These are phyloP conservation scores for Populus euphratica DNA, from an alignment of 345 rosid genomes.

Conservation along the genomic window DNA sequence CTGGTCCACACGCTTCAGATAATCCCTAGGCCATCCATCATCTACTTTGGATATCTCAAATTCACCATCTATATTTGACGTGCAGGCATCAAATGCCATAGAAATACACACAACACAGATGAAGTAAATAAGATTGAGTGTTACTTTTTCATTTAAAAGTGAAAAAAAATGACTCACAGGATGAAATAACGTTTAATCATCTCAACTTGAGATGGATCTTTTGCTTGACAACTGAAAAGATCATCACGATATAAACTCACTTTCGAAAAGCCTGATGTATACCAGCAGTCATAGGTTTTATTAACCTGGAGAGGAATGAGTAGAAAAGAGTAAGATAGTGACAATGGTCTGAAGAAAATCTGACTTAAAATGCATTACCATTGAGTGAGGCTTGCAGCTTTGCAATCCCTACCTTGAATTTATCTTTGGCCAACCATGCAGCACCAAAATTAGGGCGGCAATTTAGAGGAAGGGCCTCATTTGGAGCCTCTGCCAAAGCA, in stretches of 20 bases:
- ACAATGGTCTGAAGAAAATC: neutral
- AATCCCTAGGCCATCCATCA: neutral
- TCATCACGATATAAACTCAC: conserved; percentile 66
- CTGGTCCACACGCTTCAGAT: neutral
- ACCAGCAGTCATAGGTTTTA: conserved; percentile 92
- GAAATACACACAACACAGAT: neutral
- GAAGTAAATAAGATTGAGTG: neutral
- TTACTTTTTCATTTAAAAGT: neutral
- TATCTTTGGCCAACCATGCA: conserved; percentile 73
- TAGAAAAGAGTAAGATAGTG: neutral
- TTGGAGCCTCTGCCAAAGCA: conserved; percentile 84
- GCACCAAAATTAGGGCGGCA: conserved; percentile 79
- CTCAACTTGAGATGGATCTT: conserved; percentile 58
- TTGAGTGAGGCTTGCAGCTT: conserved; percentile 2
- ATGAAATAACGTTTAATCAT: conserved; percentile 45
- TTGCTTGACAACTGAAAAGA: conserved; percentile 65
- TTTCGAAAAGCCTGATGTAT: conserved; percentile 52
- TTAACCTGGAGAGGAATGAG: conserved; percentile 52
- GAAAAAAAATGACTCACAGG: conserved; percentile 47
- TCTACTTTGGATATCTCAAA: neutral
- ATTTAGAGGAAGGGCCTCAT: conserved; percentile 79
- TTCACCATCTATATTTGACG: neutral
- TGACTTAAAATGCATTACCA: neutral
- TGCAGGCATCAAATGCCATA: neutral
- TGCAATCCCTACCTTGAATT: conserved; percentile 56